These are phyloP conservation scores for Pseudozyma hubeiensis DNA, from an alignment of 1,284 basidiomycete genomes.

Conservation along the genomic window DNA sequence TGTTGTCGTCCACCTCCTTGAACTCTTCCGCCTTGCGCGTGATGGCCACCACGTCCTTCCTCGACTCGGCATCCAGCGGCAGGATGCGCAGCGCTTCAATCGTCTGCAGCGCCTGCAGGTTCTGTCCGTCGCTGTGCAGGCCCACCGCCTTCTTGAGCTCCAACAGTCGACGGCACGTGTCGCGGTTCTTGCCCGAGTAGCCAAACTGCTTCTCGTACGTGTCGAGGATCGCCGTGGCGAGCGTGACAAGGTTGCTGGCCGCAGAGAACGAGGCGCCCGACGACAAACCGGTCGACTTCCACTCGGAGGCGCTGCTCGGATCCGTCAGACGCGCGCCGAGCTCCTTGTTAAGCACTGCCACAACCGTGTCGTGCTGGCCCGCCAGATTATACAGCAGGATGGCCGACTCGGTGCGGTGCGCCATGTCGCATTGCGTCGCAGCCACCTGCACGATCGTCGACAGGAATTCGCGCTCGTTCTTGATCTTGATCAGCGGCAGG, in stretches of 20 bases:
- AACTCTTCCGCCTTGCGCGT: conserved; percentile 90
- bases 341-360: conserved; percentile 86
- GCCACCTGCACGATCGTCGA: conserved; percentile 84
- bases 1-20: conserved; percentile 83
- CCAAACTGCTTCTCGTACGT: conserved; percentile 81
- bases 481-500: conserved; percentile 80
- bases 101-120: conserved; percentile 83
- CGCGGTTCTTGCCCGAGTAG: conserved; percentile 81
- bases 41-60: conserved; percentile 82
- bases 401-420: conserved; percentile 82
- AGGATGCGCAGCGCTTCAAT: conserved; percentile 90
- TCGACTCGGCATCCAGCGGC: conserved; percentile 77
- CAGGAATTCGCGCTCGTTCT: conserved; percentile 80
- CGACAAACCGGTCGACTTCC: conserved; percentile 36
- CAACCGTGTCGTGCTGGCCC: conserved; percentile 87
- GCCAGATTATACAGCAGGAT: conserved; percentile 96
- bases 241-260: conserved; percentile 78
- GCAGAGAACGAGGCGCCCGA: conserved; percentile 72
- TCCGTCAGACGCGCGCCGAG: conserved; percentile 77
- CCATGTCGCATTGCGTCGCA: conserved; percentile 78
- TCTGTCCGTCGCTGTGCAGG: conserved; percentile 78
- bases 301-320: conserved; percentile 44
- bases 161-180: conserved; percentile 76
- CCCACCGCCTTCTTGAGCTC: conserved; percentile 84
- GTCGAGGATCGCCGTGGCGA: conserved; percentile 83